phyloP scores from a whole-genome alignment of 345 rosid species.

The Euphorbia peplus region DNA sequence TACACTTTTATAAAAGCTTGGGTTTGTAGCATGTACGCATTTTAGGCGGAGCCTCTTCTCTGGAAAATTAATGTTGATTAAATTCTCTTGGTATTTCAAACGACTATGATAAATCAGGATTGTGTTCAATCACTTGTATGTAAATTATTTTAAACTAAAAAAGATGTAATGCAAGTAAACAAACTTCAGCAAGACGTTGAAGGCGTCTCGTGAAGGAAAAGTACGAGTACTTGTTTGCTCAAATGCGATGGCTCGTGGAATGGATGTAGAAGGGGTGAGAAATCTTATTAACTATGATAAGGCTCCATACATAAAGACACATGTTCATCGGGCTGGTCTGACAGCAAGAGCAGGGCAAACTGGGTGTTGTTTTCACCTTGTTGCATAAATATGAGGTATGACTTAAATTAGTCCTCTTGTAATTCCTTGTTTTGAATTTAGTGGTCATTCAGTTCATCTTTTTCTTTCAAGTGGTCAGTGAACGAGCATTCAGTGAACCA shows the following conservation, averaged over 20 bases:
- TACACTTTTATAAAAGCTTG: not conserved
- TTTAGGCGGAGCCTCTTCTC: not conserved
- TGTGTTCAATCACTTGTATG: not conserved
- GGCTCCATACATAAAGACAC: conserved; percentile 75
- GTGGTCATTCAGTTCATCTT: not conserved
- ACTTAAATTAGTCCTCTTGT: not conserved
- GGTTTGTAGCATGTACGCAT: not conserved
- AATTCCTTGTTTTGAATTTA: not conserved
- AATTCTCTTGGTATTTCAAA: not conserved
- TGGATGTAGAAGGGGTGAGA: conserved; percentile 91
- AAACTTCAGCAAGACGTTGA: conserved; percentile 70
- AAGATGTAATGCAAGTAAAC: conserved; percentile 11
- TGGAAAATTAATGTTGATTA: not conserved
- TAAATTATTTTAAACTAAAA: not conserved
- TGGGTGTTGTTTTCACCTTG: conserved; percentile 87
- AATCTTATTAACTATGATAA: conserved; percentile 84
- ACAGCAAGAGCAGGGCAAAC: conserved; percentile 94
- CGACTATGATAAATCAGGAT: not conserved
- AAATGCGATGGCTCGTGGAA: conserved; percentile 95
- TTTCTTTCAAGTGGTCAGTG: not conserved
- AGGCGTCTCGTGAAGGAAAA: conserved; percentile 72
- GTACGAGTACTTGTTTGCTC: conserved; percentile 89
- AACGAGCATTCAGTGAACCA: no score
- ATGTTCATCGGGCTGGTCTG: conserved; percentile 91
- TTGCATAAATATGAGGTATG: conserved; percentile 62